Base-by-base conservation (phyloP, 139 green algal species). In the Haematococcus lacustris region DNA sequence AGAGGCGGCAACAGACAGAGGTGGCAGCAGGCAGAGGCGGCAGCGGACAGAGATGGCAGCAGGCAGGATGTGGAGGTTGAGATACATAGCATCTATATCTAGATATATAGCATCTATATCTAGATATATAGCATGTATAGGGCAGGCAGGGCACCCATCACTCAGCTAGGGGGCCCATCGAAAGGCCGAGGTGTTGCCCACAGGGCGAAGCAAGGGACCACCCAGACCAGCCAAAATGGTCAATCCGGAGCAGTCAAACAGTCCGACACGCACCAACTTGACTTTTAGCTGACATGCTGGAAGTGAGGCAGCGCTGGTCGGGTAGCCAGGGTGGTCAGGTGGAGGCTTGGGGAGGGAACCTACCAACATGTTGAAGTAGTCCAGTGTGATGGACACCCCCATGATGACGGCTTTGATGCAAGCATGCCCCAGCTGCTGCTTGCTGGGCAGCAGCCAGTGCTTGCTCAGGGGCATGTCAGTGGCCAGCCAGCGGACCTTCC, bases 291-390 rank as follows among this genome's bases (percentile, higher is more conserved):
- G 25, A 7, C 4, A 33, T 64, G 13, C 13, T 25, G 9, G n/a
- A 25, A 9, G 28, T n/a, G n/a, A n/a, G n/a, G n/a, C n/a, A n/a
- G 40, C 32, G 47, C 67, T 39, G n/a, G n/a, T n/a, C n/a, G n/a
- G n/a, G n/a, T 53, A 17, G 43, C 43, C 9, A 53, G 57, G 57
- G 5, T 30, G 9, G 25, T 30, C 28, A 35, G 57, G 25, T 30
- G 23, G 23, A 35, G 13, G 25, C 57, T 35, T 64, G 57, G 9
- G 28, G 57, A 7, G 28, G 25, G 40, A 7, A 64, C 67, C 25
- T 34, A 72, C 67, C 67, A 88, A 68, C 83, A 88, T 88, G 47
- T 82, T 76, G 60, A 71, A 79, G 71, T 84, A 86, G 74, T 86
- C 83, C 17, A 86, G 63, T 7, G 67, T 75, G 4, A 73, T 43